Evolutionary conservation across 2,329 filamentous ascomycete species (phyloP), one percentile per base, ranked within the genome.

Genomic region (Diaporthe sp.): DNA sequence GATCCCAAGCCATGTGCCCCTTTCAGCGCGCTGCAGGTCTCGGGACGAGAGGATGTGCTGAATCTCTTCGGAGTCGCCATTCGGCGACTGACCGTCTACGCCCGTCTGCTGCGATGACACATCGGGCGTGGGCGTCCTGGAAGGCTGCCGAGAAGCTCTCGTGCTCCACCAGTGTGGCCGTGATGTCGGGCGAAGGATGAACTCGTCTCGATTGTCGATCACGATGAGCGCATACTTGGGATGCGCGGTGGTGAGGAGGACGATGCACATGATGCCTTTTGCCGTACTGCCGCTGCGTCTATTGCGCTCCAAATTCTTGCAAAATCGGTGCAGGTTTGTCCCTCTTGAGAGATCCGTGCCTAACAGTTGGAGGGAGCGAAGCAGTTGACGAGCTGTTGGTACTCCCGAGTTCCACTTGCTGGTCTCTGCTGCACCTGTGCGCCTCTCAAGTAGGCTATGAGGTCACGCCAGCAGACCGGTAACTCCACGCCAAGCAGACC

Each of bases 171-270:
- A 93, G 82, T 92, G 88, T 9, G 91, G 91, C 75, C 89, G 86
- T 71, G 89, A 91, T 2, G 91, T 93, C 5, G 91, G 91, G 39
- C 91, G 88, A 19, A 92, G 86, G 77, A 93, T 90, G 84, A 90
- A 93, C 82, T 93, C 94, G 86, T 96, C 94, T 79, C 94, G 90
- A 83, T 96, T 96, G 85, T 95, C 91, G 81, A 95, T 87, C 76
- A 94, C 85, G 79, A 96, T 93, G 76, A 96, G 88, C 37, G 93
- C 89, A 84, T 96, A 96, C 78, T 90, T 87, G 13, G 94, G 94
- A 81, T 96, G 94, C 61, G 92, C 89, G 25, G 94, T 96, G 37
- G 94, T 94, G 75, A 95, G 86, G 61, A 96, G 87, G 67, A 92
- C 92, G 84, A 96, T 95, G 82, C 94, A 96, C 94, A 96, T 96